Evolutionary conservation across 306 rosid genomes (phyloP), one percentile per base, ranked within the genome.

Genomic region (Rosa lucieae): DNA sequence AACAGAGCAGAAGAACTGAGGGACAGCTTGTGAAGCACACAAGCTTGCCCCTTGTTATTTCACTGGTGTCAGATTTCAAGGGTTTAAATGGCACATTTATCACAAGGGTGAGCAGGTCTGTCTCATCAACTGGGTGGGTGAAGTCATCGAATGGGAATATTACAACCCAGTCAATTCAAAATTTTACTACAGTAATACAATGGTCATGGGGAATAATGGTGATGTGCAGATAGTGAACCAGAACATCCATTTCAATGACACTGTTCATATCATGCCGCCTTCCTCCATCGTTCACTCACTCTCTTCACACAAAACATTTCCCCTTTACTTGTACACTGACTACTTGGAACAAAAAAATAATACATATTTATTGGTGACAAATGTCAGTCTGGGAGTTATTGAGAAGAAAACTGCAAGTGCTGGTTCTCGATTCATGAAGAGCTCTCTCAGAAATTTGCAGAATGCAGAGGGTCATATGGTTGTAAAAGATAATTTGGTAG

Each of bases 81-180:
- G 97, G 97, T 69, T 80, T 87, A 55, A 84, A 93, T 69, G 99
- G 99, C 79, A 87, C 47, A 6, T 95, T 95, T 78, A 61, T 55
- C 55, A 93, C 93, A 35, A 67, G 67, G n/a, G 88, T 79, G 23
- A 88, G 70, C 73, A 82, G 97, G 75, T 89, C 90, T 5, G 42
- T 93, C 78, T 87, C 66, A 46, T 85, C 96, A 17, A 53, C 55
- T 12, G 98, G 99, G 70, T 91, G 94, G 94, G 85, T 93, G 42
- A 89, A 72, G 77, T 93, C 99, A 58, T 93, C 98, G 46, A 79
- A 46, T 55, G 98, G 98, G 52, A 93, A 84, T 48, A 72, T 93
- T 84, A 71, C 95, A 49, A 95, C 94, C 67, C 74, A 74, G 78
- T 85, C 87, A 0, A 53, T 68, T 61, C 99, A 95, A 67, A 90